These are phyloP conservation scores for cucumber (Cucumis sativus) DNA, from an alignment of 306 rosid genomes.

Conservation along the genomic window DNA sequence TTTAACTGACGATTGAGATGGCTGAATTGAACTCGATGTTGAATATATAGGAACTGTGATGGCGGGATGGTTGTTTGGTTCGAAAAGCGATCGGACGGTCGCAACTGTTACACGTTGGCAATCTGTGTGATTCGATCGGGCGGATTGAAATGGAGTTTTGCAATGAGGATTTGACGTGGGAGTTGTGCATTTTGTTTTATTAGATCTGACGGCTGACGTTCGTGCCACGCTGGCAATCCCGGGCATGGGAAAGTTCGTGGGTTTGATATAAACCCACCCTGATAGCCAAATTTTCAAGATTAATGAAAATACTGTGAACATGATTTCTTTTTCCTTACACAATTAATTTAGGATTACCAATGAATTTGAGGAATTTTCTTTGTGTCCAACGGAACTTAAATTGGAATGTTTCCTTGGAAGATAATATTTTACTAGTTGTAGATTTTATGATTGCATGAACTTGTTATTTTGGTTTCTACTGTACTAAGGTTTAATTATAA, in stretches of 20 bases:
- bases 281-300: neutral
- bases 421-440: too few relatives aligned
- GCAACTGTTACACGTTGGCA: neutral
- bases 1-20: neutral
- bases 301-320: neutral
- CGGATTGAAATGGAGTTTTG: neutral
- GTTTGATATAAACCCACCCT: neutral
- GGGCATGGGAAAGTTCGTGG: neutral
- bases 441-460: too few relatives aligned
- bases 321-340: too few relatives aligned
- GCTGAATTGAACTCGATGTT: neutral
- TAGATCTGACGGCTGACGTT: neutral
- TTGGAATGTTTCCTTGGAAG: too few relatives aligned
- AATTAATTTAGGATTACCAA: neutral
- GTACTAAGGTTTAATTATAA: too few relatives aligned
- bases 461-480: too few relatives aligned
- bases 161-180: neutral
- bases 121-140: neutral
- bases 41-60: neutral
- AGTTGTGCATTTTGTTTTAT: neutral
- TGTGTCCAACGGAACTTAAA: too few relatives aligned
- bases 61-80: slow-evolving; percentile 4
- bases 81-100: neutral
- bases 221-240: neutral
- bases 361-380: too few relatives aligned